phyloP scores from a whole-genome alignment of 164 flowering plant genomes.

The Vitis rupestris region DNA sequence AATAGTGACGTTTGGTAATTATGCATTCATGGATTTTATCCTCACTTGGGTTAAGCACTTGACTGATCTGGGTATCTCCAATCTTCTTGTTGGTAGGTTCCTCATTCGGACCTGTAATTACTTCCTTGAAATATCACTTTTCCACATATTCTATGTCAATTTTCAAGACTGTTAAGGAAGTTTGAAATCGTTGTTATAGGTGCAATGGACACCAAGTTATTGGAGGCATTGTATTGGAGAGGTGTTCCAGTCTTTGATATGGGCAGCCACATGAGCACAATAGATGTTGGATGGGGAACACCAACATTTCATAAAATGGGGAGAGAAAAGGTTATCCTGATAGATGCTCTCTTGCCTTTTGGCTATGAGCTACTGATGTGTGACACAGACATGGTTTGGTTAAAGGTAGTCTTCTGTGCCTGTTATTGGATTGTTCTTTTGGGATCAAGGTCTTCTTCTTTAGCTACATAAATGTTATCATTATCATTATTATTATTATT shows the following conservation, averaged over 20 bases:
- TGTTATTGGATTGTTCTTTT: neutral
- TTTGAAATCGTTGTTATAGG: constrained; percentile 42
- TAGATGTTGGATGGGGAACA: constrained; percentile 97
- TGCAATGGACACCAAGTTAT: constrained; percentile 89
- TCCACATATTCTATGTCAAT: neutral
- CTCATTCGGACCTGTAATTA: neutral
- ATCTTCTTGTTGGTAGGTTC: constrained; percentile 86
- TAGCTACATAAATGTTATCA: neutral
- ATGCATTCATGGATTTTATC: constrained; percentile 95
- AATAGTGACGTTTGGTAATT: constrained; percentile 93
- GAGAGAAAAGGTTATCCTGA: constrained; percentile 85
- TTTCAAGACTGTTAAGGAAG: neutral
- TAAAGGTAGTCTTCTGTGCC: constrained; percentile 59
- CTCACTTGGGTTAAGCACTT: constrained; percentile 91
- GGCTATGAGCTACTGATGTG: constrained; percentile 95
- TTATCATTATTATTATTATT: neutral
- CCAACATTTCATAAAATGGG: constrained; percentile 98
- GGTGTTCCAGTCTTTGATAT: constrained; percentile 96
- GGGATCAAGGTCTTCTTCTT: neutral
- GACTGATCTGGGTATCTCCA: constrained; percentile 73
- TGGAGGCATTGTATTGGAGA: constrained; percentile 92
- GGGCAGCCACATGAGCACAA: constrained; percentile 95
- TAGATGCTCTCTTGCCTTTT: constrained; percentile 80
- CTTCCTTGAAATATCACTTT: neutral
- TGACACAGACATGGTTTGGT: constrained; percentile 99